Conservation (phyloP, 805 yeast species). For the Isabelozyma pseudorhagii region DNA sequence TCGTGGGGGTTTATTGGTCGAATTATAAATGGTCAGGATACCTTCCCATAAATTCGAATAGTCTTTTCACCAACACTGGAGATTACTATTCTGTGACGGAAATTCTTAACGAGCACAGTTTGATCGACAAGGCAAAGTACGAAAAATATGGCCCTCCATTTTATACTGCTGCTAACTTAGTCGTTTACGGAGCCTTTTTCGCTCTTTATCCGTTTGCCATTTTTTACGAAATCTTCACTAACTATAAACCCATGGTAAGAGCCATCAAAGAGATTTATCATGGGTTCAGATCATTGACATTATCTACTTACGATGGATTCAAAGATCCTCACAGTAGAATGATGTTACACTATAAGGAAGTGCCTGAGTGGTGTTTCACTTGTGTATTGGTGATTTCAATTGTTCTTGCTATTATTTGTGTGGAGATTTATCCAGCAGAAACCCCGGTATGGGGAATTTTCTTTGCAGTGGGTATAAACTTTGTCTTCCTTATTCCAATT, state of each 20-base stretch:
- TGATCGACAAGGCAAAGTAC: constrained; percentile 20
- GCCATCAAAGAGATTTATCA: constrained; percentile 8
- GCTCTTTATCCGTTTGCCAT: constrained; percentile 23
- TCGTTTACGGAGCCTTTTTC: constrained; percentile 23
- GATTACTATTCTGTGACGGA: constrained; percentile 37
- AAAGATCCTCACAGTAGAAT: constrained; percentile 29
- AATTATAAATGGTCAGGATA: constrained; percentile 22
- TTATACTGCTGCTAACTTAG: constrained; percentile 25
- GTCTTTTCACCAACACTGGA: constrained; percentile 49
- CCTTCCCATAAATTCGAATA: constrained; percentile 39
- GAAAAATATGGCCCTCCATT: constrained; percentile 25
- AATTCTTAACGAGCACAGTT: constrained; percentile 35
- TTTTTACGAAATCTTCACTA: constrained; percentile 10
- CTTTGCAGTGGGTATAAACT: constrained; percentile 30
- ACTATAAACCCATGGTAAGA: constrained; percentile 6
- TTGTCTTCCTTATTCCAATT: constrained; percentile 30
- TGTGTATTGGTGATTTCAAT: constrained; percentile 22
- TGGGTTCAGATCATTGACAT: constrained; percentile 11
- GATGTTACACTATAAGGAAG: constrained; percentile 32
- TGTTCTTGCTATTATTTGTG: constrained; percentile 30
- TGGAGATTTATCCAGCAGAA: constrained; percentile 26
- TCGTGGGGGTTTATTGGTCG: constrained; percentile 16
- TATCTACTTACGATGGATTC: constrained; percentile 28
- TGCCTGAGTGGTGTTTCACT: constrained; percentile 30
- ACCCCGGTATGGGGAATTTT: constrained; percentile 39